Base-by-base conservation (phyloP, 2,329 filamentous ascomycete species). In the Scorias spongiosa region DNA sequence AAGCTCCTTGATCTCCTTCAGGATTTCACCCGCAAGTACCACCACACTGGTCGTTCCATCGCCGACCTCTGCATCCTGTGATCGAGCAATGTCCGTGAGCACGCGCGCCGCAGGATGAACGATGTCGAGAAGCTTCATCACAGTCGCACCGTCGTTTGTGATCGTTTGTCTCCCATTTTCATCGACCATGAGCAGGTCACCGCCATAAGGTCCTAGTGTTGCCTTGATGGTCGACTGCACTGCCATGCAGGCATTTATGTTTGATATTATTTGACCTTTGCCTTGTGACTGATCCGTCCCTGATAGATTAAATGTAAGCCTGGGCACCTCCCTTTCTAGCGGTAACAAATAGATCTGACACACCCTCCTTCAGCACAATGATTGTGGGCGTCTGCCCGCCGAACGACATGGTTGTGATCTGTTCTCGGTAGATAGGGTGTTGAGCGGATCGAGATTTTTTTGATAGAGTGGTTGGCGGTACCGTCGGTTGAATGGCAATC, bases 41-140 rank as follows among this genome's bases (percentile, higher is more conserved):
- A 98, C 91, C 17, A 98, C 91, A 2, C 88, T 95, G 18, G 91
- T 98, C 45, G 91, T 98, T 57, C 91, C 91, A 62, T 98, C 91
- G 57, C 91, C 91, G 46, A 98, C 91, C 72, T 98, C 91, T 54
- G 91, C 91, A 65, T 98, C 91, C 81, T 98, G 91, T 62, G 89
- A 96, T 67, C 91, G 81, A 51, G 91, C 89, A 61, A 98, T 98
- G 63, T 98, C 91, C 65, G 91, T 93, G 59, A 98, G 83, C 64
- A 98, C 91, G 65, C 88, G 81, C 57, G 91, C 91, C 54, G 91
- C 91, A 54, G 91, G 91, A 71, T 98, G 91, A 49, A 98, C 85
- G 58, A 98, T 96, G 63, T 98, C 91, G 63, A 98, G 83, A 44
- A 98, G 83, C 85, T 95, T 96, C 91, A 98, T 98, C 49, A 96